Percentiles rank a stretch among this genome's conserved stretches.
These are phyloP conservation scores for Teratosphaeria gauchensis DNA, from an alignment of 2,329 filamentous ascomycete species.

Conservation along the genomic window DNA sequence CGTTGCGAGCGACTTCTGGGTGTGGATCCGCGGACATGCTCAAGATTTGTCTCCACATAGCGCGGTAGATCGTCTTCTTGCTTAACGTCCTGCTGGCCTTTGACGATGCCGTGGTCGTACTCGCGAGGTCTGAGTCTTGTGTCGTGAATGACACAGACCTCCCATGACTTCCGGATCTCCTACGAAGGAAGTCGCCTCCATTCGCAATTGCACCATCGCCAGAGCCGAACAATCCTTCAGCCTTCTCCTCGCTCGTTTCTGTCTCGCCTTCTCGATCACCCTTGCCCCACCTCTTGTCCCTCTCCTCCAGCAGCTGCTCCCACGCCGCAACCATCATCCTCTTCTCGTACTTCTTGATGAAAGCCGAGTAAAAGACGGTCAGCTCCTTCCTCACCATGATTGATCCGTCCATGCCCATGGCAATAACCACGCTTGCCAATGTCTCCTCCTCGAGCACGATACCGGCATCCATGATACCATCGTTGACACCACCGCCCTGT, in stretches of 20 bases:
- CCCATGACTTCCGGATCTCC: background rate
- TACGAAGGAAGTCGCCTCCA: background rate
- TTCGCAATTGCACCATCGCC: background rate
- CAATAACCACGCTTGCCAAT: conserved; percentile 76
- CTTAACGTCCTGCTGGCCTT: conserved; percentile 42
- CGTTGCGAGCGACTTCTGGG: conserved; percentile 81
- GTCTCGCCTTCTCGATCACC: conserved; percentile 9
- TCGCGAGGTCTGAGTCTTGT: background rate
- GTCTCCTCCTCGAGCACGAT: conserved; percentile 55
- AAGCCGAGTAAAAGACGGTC: conserved; percentile 85
- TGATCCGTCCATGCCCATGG: conserved; percentile 90
- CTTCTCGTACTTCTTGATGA: conserved; percentile 79
- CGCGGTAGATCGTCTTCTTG: conserved; percentile 82
- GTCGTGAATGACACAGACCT: conserved; percentile 3
- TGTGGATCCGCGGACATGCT: conserved; percentile 90
- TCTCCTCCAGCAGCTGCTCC: conserved; percentile 77
- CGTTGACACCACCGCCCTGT: conserved; percentile 2
- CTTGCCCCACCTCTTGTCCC: conserved; percentile 20
- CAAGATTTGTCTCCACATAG: conserved; percentile 87
- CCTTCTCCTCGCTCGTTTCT: conserved; percentile 2
- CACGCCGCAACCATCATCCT: conserved; percentile 88
- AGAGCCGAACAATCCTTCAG: background rate
- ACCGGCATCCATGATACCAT: conserved; percentile 7
- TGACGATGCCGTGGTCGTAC: background rate
- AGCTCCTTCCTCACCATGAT: conserved; percentile 90